A percentile compares a stretch with the other conserved stretches of the same genome.
Evolutionary conservation across 176 grass and related monocot genomes (phyloP).

Genomic region (Ampelocalamus luodianensis): DNA sequence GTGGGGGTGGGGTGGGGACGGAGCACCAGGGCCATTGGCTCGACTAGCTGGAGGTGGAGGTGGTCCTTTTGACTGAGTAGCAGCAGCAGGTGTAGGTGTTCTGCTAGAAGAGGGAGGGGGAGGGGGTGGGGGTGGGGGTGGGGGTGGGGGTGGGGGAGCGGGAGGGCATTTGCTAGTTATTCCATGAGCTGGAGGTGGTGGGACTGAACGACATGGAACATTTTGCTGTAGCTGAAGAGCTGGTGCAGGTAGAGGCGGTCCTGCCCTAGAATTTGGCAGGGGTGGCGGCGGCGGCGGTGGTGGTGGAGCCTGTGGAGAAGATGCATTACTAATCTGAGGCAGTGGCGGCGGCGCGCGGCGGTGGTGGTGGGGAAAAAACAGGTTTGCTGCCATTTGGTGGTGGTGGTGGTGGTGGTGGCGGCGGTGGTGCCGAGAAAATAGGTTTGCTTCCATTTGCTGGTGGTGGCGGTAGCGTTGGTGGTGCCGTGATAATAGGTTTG

Average conservation of each 20-base stretch:
- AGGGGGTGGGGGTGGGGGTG: too few relatives aligned
- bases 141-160: constrained; percentile 50
- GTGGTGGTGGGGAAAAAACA: too few relatives aligned
- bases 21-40: constrained; percentile 26
- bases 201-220: constrained; percentile 19
- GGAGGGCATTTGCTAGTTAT: constrained; percentile 38
- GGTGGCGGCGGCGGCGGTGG: constrained; percentile 28
- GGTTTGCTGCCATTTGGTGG: too few relatives aligned
- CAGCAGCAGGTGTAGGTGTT: constrained; percentile 32
- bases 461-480: neutral
- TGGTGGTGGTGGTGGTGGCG: neutral
- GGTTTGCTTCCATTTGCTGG: constrained; percentile 39
- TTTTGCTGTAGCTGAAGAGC: constrained; percentile 39
- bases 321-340: constrained; percentile 18
- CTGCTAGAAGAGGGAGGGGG: constrained; percentile 36
- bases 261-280: constrained; percentile 21
- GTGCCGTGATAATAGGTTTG: neutral
- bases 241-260: constrained; percentile 28
- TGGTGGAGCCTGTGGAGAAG: constrained; percentile 25
- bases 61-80: constrained; percentile 42
- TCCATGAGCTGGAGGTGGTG: constrained; percentile 31
- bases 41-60: constrained; percentile 44
- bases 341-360: neutral
- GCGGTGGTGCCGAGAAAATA: neutral
- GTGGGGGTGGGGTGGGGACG: constrained; percentile 31